phyloP scores from a whole-genome alignment of 2,329 filamentous ascomycete species.

The Exutisphaerella laricina region DNA sequence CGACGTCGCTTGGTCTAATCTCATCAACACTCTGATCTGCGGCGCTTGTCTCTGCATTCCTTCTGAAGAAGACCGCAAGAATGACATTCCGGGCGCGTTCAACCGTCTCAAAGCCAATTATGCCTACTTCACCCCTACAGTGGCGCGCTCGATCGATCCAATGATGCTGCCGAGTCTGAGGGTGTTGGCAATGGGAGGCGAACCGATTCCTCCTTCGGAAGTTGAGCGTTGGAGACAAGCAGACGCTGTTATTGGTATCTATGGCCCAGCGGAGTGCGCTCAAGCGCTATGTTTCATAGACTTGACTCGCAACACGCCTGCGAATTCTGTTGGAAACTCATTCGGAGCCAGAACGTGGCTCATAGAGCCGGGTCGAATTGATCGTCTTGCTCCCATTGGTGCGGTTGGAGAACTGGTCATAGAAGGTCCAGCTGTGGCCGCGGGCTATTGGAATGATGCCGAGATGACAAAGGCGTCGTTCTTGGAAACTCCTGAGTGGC shows the following conservation, averaged over 20 bases:
- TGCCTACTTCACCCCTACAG: conserved; percentile 51
- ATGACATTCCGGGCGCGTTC: conserved; percentile 4
- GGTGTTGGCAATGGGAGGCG: conserved; percentile 28
- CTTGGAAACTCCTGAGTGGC: conserved; percentile 28
- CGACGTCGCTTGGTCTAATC: conserved; percentile 1
- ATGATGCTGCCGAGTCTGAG: conserved; percentile 3
- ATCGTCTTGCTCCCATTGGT: conserved; percentile 54
- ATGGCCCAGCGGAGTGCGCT: conserved; percentile 39
- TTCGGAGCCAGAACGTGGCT: conserved; percentile 10
- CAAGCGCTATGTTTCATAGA: conserved; percentile 1
- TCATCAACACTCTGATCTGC: conserved; percentile 2
- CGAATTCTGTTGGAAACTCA: neutral
- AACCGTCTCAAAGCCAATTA: conserved; percentile 28
- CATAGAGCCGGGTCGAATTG: conserved; percentile 7
- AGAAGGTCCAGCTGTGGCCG: conserved; percentile 43
- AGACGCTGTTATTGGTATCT: conserved; percentile 38
- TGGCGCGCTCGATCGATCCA: conserved; percentile 44
- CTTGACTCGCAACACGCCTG: neutral
- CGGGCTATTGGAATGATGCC: conserved; percentile 38
- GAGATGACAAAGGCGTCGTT: conserved; percentile 32
- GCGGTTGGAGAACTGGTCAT: conserved; percentile 45
- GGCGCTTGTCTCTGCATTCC: conserved; percentile 41
- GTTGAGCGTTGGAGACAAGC: conserved; percentile 36
- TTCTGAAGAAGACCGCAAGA: conserved; percentile 1
- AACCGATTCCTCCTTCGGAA: conserved; percentile 35